Conservation (phyloP, 2,329 filamentous ascomycete genomes). For the Verticillium tricorpus region DNA sequence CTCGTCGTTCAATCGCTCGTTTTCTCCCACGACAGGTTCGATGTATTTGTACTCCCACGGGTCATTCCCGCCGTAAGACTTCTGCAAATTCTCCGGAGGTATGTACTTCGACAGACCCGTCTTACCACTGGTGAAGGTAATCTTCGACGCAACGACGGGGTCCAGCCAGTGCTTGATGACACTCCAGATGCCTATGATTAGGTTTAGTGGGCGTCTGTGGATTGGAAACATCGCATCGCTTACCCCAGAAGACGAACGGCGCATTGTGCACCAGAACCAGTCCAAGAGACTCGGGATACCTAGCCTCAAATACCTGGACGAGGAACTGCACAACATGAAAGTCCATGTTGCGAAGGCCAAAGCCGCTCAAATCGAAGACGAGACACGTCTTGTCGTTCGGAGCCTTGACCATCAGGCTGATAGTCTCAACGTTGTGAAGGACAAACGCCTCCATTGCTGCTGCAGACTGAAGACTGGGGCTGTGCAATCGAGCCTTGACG, state of each 20-base stretch:
- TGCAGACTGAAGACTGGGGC: conserved; percentile 24
- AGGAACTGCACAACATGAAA: conserved; percentile 74
- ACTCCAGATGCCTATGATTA: conserved; percentile 36
- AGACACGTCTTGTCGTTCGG: conserved; percentile 27
- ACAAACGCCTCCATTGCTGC: conserved; percentile 31
- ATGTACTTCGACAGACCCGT: conserved; percentile 61
- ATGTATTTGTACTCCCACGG: conserved; percentile 61
- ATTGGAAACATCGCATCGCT: not conserved
- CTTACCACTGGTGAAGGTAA: conserved; percentile 62
- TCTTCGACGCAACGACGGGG: conserved; percentile 68
- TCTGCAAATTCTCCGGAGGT: conserved; percentile 51
- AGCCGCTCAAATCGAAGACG: conserved; percentile 69
- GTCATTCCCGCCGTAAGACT: conserved; percentile 63
- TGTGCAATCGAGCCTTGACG: conserved; percentile 27
- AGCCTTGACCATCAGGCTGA: conserved; percentile 20
- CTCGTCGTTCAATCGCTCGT: conserved; percentile 43
- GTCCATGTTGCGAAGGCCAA: conserved; percentile 70
- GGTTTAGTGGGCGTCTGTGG: not conserved
- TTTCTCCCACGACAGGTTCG: conserved; percentile 57
- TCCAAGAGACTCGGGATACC: conserved; percentile 71
- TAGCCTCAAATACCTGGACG: conserved; percentile 74
- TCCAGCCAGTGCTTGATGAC: conserved; percentile 74
- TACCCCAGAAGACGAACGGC: conserved; percentile 62
- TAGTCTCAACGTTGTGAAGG: conserved; percentile 34
- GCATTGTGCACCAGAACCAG: conserved; percentile 70